Base-by-base conservation (phyloP, 768 basidiomycete species). In the Chalciporus chontae region DNA sequence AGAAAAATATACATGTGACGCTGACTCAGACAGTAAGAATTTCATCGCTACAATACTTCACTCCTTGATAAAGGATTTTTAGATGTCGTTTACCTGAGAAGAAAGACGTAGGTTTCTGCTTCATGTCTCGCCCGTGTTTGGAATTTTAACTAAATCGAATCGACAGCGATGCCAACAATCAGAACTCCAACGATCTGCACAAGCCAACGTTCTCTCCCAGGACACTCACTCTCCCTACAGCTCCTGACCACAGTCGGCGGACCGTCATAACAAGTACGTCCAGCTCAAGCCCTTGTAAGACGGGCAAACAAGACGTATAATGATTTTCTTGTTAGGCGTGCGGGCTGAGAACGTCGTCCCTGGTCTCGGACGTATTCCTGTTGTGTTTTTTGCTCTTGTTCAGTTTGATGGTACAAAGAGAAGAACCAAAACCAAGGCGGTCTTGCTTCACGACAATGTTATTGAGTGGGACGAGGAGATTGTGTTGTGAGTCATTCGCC, bases 381-480 rank as follows among this genome's bases (percentile, higher is more conserved):
- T 53, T 51, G 49, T 2, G n/a, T 60, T 60, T 32, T 60, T 48
- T 40, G 54, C 53, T 26, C 42, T 43, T 7, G 32, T 59, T 8
- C 18, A 56, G 40, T 36, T 51, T 8, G 10, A 11, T 10, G 23
- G 32, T 24, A 27, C n/a, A 13, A 3, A 27, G 18, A 50, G 39
- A 42, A 45, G 41, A 29, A 59, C 58, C 7, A 15, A 36, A 17
- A 52, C 13, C 9, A 52, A 43, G 43, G 34, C 50, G 3, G 9
- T 47, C 10, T 27, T 4, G n/a, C 41, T 48, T 18, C 18, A 40
- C n/a, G 44, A 50, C 36, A 11, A 18, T 1, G n/a, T 45, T 21
- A 46, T 59, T 26, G 37, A 52, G 11, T 59, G 58, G 58, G 44
- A 55, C 4, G 48, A 58, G 14, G 23, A 17, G 23, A 49, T 58